These are phyloP conservation scores for Neofusicoccum cordaticola DNA, from an alignment of 2,329 filamentous ascomycete species.

Conservation along the genomic window DNA sequence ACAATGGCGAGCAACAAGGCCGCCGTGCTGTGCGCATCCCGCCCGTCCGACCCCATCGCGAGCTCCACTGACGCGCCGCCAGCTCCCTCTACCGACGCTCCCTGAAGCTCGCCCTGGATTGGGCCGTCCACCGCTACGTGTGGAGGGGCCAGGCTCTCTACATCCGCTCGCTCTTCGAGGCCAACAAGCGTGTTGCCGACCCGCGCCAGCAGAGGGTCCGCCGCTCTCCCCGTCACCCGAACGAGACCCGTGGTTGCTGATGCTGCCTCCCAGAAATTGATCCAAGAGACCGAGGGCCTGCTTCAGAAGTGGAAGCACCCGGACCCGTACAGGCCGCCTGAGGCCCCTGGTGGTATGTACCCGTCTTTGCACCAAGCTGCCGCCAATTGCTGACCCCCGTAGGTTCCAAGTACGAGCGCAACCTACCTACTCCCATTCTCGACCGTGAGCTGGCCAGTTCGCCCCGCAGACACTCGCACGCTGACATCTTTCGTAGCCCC, in stretches of 20 bases:
- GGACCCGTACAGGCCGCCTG: constrained; percentile 85
- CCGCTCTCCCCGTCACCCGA: not conserved
- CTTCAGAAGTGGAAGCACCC: constrained; percentile 96
- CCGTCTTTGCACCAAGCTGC: constrained; percentile 9
- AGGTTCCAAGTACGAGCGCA: constrained; percentile 97
- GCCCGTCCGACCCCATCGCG: constrained; percentile 20
- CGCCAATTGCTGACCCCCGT: constrained; percentile 22
- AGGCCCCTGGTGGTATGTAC: constrained; percentile 80
- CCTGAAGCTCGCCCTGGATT: constrained; percentile 89
- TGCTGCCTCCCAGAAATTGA: constrained; percentile 62
- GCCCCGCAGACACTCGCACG: not conserved
- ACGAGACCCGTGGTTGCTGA: not conserved
- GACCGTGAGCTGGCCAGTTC: constrained; percentile 63
- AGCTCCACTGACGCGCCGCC: constrained; percentile 28
- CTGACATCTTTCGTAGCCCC: constrained; percentile 6
- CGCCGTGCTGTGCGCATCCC: constrained; percentile 31
- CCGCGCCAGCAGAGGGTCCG: constrained; percentile 81
- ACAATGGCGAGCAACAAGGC: constrained; percentile 41
- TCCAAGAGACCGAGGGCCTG: constrained; percentile 83
- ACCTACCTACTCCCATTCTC: constrained; percentile 75
- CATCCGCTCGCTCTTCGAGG: constrained; percentile 91
- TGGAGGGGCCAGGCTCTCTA: constrained; percentile 97
- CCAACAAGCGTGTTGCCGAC: constrained; percentile 80
- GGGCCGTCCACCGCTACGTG: constrained; percentile 86
- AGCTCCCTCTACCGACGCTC: constrained; percentile 84